Base-by-base conservation (phyloP, 2,329 filamentous ascomycete genomes). In the Ascochyta fabae region DNA sequence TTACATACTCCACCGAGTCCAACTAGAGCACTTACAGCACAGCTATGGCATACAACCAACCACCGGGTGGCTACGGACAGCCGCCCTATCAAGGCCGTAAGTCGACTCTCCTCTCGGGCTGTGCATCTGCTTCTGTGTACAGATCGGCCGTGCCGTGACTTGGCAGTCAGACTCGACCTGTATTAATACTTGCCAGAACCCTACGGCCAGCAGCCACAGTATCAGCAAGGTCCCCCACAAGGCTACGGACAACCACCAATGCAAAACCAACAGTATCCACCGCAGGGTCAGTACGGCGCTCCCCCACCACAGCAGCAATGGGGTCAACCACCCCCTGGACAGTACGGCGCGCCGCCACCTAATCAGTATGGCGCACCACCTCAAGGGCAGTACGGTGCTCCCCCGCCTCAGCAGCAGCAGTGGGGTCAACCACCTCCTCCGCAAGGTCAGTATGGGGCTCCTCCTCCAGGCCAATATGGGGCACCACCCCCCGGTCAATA, bases 331-430 rank as follows among this genome's bases (percentile, higher is more conserved):
- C 64, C 61, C 6, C 62, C 51, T 26, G 56, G 57, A 6, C 65
- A 68, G 36, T 77, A 78, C 53, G 75, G 75, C 35, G 72, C 74
- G 19, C 75, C 77, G 23, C 72, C 67, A 38, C 73, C 65, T 42
- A 64, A 65, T 34, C 61, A 63, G 41, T 68, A 68, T 24, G 63
- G 62, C 15, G 61, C 64, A 27, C 67, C 76, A 27, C 59, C 59
- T 2, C 64, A 56, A 49, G 67, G 60, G 15, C 61, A 63, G 40
- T 70, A 69, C 47, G 65, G 68, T 16, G 68, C 71, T 26, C 68
- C 67, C 33, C 71, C 76, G 3, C 64, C 61, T 10, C 64, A 59
- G 31, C 59, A 61, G 31, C 60, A 61, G 33, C 60, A 64, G 24
- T 61, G 64, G 35, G 60, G 48, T 5, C 47, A 46, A 15, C 53